Base-by-base conservation (phyloP, 176 grass and related monocot genomes). In the Leersia perrieri region DNA sequence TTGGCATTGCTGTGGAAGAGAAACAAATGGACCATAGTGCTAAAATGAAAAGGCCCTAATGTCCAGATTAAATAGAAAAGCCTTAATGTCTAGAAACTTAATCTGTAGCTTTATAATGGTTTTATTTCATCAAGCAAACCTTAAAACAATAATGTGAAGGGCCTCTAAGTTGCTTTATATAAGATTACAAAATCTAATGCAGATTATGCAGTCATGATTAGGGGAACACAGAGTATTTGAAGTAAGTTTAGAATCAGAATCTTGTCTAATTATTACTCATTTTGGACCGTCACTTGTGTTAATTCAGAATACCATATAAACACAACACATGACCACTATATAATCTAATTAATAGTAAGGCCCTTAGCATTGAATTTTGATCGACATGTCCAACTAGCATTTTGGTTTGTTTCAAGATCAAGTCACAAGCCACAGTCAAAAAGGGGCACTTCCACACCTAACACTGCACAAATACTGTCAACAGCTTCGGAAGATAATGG, bases 401-500 rank as follows among this genome's bases (percentile, higher is more conserved):
- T 12, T 63, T 80, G 41, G 7, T 35, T 80, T 80, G 5, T 27
- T 47, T 63, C 5, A 53, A 74, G 32, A 74, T 80, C 2, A 36
- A 33, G 18, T 27, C 11, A 60, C 3, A 71, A 18, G 7, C n/a
- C 15, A 31, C 3, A 28, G 16, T 14, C 23, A 33, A 15, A 75
- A 68, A 3, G n/a, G 22, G 8, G 32, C 12, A 51, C 47, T 44
- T 79, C 38, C 69, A n/a, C 70, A 94, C 91, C 88, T 86, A 90
- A 81, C 49, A 83, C 75, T 55, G 28, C 51, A 22, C 83, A 83
- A n/a, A 86, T 79, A 64, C 73, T 87, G 53, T 94, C 82, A 11
- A 86, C 66, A 68, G 82, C 83, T 88, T 90, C 85, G 36, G 66
- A 30, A 84, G 91, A 88, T 57, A 88, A 28, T 11, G 85, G 79